Evolutionary conservation across 164 flowering plant genomes (phyloP).

Genomic region (Platanus orientalis): DNA sequence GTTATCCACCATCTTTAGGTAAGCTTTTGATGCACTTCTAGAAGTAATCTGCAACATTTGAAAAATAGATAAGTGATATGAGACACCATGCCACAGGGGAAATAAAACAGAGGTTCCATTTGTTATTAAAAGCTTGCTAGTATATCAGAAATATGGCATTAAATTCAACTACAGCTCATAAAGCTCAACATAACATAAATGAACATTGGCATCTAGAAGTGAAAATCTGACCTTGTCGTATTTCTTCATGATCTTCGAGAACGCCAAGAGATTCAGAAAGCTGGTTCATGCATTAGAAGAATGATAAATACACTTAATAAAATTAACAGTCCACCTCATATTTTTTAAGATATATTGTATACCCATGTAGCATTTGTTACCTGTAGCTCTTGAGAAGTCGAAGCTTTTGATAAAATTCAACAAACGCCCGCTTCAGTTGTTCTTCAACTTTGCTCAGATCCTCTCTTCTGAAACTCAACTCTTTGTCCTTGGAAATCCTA

Average conservation of each 20-base stretch:
- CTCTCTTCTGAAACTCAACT: slow-evolving; percentile 17
- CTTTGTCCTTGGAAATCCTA: slow-evolving; percentile 10
- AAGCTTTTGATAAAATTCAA: slow-evolving; percentile 20
- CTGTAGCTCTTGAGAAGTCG: slow-evolving; percentile 23
- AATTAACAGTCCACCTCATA: neutral
- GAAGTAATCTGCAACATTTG: too few relatives aligned
- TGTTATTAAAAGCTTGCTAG: too few relatives aligned
- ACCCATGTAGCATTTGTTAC: slow-evolving; percentile 4
- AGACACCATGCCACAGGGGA: too few relatives aligned
- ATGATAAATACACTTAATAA: slow-evolving; percentile 1
- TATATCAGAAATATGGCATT: too few relatives aligned
- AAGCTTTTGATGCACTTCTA: neutral
- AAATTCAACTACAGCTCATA: too few relatives aligned
- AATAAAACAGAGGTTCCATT: too few relatives aligned
- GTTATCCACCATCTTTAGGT: neutral
- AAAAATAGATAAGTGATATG: too few relatives aligned
- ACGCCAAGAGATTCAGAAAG: slow-evolving; percentile 52
- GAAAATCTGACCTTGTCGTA: slow-evolving; percentile 57
- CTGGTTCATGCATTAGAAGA: slow-evolving; percentile 30
- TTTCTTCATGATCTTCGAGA: slow-evolving; percentile 62
- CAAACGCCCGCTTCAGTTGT: slow-evolving; percentile 13
- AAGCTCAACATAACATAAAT: too few relatives aligned
- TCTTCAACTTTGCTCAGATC: slow-evolving; percentile 23
- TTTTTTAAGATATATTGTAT: neutral
- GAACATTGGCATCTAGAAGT: neutral